These are phyloP conservation scores for Chaetomium strumarium DNA, from an alignment of 2,329 filamentous ascomycete species.

Conservation along the genomic window DNA sequence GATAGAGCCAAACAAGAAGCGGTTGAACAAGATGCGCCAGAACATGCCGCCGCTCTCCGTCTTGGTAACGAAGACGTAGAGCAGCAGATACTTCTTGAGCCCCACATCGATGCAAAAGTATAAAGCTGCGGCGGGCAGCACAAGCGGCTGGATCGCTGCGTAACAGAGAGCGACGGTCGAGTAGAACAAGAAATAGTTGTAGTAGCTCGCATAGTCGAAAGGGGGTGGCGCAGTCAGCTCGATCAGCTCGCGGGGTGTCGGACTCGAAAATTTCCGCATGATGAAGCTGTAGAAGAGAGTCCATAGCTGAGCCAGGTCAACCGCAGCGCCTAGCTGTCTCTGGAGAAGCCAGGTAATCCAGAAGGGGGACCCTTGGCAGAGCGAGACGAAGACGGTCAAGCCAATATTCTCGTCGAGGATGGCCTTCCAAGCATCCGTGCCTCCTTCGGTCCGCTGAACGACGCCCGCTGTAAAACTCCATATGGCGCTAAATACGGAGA, in stretches of 20 bases:
- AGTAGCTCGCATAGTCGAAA: conserved; percentile 95
- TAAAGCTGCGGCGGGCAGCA: conserved; percentile 76
- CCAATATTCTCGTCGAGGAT: conserved; percentile 61
- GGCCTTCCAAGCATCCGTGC: conserved; percentile 61
- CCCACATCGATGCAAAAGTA: conserved; percentile 86
- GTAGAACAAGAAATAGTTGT: conserved; percentile 97
- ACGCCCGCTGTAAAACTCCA: conserved; percentile 69
- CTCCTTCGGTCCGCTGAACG: conserved; percentile 49
- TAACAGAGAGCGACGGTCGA: conserved; percentile 83
- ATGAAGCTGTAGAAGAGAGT: conserved; percentile 80
- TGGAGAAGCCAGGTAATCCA: conserved; percentile 94
- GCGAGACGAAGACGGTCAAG: conserved; percentile 58
- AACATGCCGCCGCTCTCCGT: conserved; percentile 90
- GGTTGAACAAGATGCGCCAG: conserved; percentile 89
- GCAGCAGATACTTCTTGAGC: conserved; percentile 89
- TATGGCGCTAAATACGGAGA: conserved; percentile 81
- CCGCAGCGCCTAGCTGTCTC: conserved; percentile 85
- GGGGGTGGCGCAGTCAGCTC: conserved; percentile 86
- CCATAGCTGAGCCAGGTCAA: conserved; percentile 86
- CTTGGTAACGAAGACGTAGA: conserved; percentile 96
- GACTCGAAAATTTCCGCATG: conserved; percentile 74
- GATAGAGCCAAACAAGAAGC: conserved; percentile 76
- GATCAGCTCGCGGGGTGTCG: conserved; percentile 86
- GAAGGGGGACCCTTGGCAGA: conserved; percentile 80
- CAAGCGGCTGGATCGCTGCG: conserved; percentile 77